Evolutionary conservation across 768 basidiomycete genomes (phyloP).

Genomic region (Tephrocybe sp.): DNA sequence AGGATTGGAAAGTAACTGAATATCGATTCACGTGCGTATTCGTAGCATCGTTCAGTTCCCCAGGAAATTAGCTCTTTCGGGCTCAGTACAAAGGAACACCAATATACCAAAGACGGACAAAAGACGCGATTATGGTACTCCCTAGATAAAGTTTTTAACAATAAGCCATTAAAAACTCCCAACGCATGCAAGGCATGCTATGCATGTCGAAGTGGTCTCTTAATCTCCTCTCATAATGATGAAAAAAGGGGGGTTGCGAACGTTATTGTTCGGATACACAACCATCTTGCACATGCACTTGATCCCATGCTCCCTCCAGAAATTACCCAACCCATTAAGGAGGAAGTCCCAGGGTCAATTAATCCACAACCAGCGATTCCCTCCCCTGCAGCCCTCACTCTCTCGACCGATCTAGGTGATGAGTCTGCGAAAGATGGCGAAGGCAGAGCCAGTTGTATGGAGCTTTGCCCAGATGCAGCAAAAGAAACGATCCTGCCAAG

Average conservation of each 20-base stretch:
- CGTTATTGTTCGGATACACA: conserved; percentile 42
- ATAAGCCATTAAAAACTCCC: conserved; percentile 32
- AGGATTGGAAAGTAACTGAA: conserved; percentile 47
- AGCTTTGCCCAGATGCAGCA: not conserved
- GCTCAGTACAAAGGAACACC: conserved; percentile 47
- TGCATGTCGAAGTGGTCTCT: conserved; percentile 42
- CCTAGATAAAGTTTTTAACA: conserved; percentile 43
- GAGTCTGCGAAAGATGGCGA: conserved; percentile 2
- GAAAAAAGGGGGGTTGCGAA: conserved; percentile 19
- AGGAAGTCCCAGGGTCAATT: conserved; percentile 19
- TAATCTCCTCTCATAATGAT: conserved; percentile 41
- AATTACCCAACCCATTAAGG: conserved; percentile 31
- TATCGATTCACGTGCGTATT: conserved; percentile 46
- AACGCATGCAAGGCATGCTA: conserved; percentile 38
- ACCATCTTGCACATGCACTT: conserved; percentile 41
- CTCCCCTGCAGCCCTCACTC: not conserved
- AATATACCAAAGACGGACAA: conserved; percentile 41
- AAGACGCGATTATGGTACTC: conserved; percentile 52
- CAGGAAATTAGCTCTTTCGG: not conserved
- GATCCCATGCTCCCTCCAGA: conserved; percentile 36
- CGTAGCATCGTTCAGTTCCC: not conserved
- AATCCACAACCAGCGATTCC: not conserved
- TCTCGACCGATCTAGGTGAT: not conserved
- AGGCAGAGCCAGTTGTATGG: conserved; percentile 3
- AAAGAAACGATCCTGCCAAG: not conserved